Base-by-base conservation (phyloP, 179 eudicot genomes). In the Pouteria campechiana region DNA sequence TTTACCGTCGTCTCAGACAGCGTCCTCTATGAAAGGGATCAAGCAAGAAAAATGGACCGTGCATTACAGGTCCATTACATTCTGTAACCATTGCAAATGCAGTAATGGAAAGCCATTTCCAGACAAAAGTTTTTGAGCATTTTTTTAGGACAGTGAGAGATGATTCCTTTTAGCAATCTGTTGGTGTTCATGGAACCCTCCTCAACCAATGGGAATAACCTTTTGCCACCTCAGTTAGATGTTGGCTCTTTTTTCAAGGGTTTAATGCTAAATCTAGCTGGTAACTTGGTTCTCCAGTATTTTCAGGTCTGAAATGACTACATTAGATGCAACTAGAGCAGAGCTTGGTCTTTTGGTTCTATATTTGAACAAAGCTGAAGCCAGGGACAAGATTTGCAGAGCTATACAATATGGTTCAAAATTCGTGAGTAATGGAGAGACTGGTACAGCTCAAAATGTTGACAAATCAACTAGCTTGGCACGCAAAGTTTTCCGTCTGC, bases 371-470 rank as follows among this genome's bases (percentile, higher is more conserved):
- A 92, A 92, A 71, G 99, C 99, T 12, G 99, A 92, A 74, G 86
- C 99, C 19, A 73, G 99, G 71, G 99, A 92, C 60, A 92, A 92
- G 82, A 73, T 92, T 60, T 92, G 96, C 83, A 80, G 99, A 71
- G 81, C 99, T 33, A 92, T 92, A 57, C 99, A 92, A 42, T 92
- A 92, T 60, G 99, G 99, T 46, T 92, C 99, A 15, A 92, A 83
- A 54, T 88, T 77, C 52, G 34, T 88, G 80, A 88, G 99, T 60
- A 65, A 83, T 54, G 99, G 99, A 33, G 64, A 92, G 70, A 89
- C 99, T 48, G 99, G 99, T 45, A 80, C 99, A 1, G 95, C 99
- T 16, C 99, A 92, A 60, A 72, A 69, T 54, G 99, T 92, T 38
- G 99, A 92, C 68, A 92, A 92, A 45, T 57, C 82, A 13, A 92